phyloP scores from a whole-genome alignment of 2,329 filamentous ascomycete genomes.

The Cladosporium sp. region DNA sequence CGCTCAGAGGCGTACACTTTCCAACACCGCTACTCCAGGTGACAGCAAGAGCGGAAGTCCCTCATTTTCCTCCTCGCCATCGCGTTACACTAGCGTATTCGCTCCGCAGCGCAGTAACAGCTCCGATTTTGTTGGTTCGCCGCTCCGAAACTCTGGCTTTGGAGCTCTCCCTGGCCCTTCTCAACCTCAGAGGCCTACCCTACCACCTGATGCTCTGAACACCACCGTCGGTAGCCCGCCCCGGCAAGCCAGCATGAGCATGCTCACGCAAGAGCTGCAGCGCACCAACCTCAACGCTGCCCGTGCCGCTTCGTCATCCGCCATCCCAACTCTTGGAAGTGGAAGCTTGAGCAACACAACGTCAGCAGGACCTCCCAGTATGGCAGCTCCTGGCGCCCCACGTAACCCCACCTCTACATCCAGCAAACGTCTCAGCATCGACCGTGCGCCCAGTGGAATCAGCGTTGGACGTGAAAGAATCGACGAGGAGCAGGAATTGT shows the following conservation, averaged over 20 bases:
- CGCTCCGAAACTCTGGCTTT: slow-evolving; percentile 55
- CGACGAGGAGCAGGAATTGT: slow-evolving; percentile 29
- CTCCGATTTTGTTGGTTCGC: slow-evolving; percentile 60
- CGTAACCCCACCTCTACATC: slow-evolving; percentile 15
- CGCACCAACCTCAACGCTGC: slow-evolving; percentile 32
- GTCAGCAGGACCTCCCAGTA: slow-evolving; percentile 4
- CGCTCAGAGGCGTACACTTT: slow-evolving; percentile 36
- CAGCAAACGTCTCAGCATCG: slow-evolving; percentile 18
- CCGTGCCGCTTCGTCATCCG: slow-evolving; percentile 19
- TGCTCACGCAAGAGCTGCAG: slow-evolving; percentile 53
- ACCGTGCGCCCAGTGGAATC: slow-evolving; percentile 25
- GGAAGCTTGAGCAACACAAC: slow-evolving; percentile 16
- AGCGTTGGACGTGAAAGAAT: slow-evolving; percentile 25
- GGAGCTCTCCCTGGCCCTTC: slow-evolving; percentile 32
- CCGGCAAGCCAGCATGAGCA: slow-evolving; percentile 55
- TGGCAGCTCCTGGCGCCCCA: not conserved
- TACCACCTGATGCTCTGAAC: slow-evolving; percentile 6
- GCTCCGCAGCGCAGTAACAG: slow-evolving; percentile 28
- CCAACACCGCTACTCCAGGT: slow-evolving; percentile 34
- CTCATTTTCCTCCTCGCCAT: slow-evolving; percentile 49
- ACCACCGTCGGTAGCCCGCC: slow-evolving; percentile 48
- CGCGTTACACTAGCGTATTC: slow-evolving; percentile 57
- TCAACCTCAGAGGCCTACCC: slow-evolving; percentile 19
- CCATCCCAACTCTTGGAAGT: slow-evolving; percentile 19
- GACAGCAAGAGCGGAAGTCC: slow-evolving; percentile 47